A percentile compares a stretch with the other conserved stretches of the same genome.
These are phyloP conservation scores for Syzygium jambos DNA, from an alignment of 345 rosid genomes.

Conservation along the genomic window DNA sequence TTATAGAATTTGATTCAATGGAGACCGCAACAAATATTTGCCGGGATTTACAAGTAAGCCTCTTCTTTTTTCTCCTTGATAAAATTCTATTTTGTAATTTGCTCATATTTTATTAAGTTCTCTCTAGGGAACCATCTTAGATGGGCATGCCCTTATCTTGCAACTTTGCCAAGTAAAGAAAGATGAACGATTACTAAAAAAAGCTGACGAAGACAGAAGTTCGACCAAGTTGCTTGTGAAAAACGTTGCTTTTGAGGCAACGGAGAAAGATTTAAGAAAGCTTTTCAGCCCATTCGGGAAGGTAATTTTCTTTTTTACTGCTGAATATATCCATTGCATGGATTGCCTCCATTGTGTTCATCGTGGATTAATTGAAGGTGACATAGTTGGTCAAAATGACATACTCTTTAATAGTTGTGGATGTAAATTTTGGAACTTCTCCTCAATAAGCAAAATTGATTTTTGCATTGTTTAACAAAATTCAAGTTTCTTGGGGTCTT, in stretches of 20 bases:
- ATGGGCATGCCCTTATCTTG: slow-evolving; percentile 80
- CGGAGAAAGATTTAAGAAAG: slow-evolving; percentile 76
- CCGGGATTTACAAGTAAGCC: slow-evolving; percentile 63
- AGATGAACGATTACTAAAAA: slow-evolving; percentile 42
- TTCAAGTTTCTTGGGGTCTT: neutral
- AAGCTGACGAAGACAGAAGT: slow-evolving; percentile 46
- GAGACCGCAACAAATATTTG: slow-evolving; percentile 61
- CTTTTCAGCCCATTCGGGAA: slow-evolving; percentile 82
- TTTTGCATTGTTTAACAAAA: neutral
- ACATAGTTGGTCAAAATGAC: neutral
- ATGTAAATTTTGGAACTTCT: neutral
- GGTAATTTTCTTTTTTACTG: no score
- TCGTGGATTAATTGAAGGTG: neutral
- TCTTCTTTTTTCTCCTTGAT: neutral
- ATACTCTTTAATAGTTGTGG: neutral
- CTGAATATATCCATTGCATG: neutral
- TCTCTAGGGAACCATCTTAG: slow-evolving; percentile 75
- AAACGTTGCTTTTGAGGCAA: slow-evolving; percentile 96
- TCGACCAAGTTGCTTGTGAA: slow-evolving; percentile 68
- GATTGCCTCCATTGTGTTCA: neutral
- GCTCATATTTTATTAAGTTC: neutral
- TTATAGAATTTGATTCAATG: slow-evolving; percentile 74
- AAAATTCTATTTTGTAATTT: neutral
- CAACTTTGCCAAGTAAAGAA: slow-evolving; percentile 38
- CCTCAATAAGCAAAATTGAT: neutral